phyloP scores from a whole-genome alignment of 148 eudicot species.

The Cornus controversa region DNA sequence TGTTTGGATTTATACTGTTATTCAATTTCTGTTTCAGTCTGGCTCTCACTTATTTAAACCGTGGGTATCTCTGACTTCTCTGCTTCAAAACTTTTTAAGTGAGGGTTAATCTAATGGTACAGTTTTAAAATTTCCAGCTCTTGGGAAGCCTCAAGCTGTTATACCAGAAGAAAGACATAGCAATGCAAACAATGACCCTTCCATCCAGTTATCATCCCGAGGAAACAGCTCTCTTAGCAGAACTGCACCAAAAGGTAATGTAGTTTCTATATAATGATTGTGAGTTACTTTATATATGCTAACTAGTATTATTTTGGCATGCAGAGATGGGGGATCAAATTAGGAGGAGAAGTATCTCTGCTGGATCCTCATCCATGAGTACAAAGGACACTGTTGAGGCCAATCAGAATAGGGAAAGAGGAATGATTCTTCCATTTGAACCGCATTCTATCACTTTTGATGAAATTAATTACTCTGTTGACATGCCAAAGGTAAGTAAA shows the following conservation, averaged over 20 bases:
- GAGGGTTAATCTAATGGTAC: not conserved
- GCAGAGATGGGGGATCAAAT: constrained; percentile 6
- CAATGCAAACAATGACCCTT: constrained; percentile 8
- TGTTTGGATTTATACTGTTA: constrained; percentile 39
- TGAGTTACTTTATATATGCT: not conserved
- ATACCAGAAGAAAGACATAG: constrained; percentile 41
- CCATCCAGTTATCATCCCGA: constrained; percentile 27
- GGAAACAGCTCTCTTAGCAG: constrained; percentile 11
- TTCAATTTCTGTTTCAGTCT: constrained; percentile 41
- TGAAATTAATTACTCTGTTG: constrained; percentile 64
- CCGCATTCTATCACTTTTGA: constrained; percentile 67
- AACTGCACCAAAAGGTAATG: constrained; percentile 18
- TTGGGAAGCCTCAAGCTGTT: constrained; percentile 41
- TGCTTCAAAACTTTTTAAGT: not conserved
- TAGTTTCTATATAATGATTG: not conserved
- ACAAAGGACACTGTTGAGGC: not conserved
- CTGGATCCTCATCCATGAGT: not conserved
- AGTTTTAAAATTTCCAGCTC: constrained; percentile 33
- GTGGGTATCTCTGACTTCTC: constrained; percentile 27
- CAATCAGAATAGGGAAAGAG: constrained; percentile 31
- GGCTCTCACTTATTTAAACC: constrained; percentile 48
- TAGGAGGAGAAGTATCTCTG: constrained; percentile 2
- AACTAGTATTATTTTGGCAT: not conserved
- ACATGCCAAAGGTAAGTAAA: constrained; percentile 63
- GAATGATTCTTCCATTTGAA: constrained; percentile 85